Percentiles rank a stretch among this genome's conserved stretches.
Conservation (phyloP, 768 basidiomycete species). For the Symmetrospora coprosmae region DNA sequence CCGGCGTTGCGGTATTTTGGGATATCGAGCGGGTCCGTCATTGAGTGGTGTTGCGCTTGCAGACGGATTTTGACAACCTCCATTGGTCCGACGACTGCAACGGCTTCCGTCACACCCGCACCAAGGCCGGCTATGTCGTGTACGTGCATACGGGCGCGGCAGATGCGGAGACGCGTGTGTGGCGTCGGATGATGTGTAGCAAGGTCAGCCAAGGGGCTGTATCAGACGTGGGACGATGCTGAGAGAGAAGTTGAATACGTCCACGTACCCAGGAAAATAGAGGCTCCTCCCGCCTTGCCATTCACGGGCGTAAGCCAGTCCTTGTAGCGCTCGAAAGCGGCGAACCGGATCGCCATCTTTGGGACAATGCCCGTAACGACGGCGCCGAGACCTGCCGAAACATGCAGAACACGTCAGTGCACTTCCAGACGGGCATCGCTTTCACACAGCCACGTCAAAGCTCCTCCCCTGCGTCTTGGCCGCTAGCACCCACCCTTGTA, state of each 20-base stretch:
- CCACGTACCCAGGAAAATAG: conserved; percentile 67
- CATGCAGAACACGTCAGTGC: not conserved
- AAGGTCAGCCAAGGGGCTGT: not conserved
- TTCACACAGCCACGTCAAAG: not conserved
- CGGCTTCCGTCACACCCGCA: conserved; percentile 88
- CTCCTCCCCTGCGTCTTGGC: not conserved
- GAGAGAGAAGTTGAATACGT: not conserved
- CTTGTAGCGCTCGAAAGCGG: conserved; percentile 93
- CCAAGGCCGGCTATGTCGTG: conserved; percentile 62
- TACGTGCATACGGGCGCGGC: not conserved
- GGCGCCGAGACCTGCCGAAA: conserved; percentile 52
- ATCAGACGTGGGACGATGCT: not conserved
- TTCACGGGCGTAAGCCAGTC: conserved; percentile 56
- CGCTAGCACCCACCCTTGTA: conserved; percentile 59
- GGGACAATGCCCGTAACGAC: conserved; percentile 94
- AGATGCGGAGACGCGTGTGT: not conserved
- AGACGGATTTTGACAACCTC: conserved; percentile 97
- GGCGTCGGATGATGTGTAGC: not conserved
- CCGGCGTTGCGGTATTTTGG: conserved; percentile 93
- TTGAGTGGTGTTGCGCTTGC: conserved; percentile 92
- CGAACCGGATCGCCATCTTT: conserved; percentile 98
- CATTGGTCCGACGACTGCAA: conserved; percentile 93
- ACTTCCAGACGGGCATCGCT: not conserved
- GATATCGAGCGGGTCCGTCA: conserved; percentile 83
- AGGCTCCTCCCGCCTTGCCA: conserved; percentile 62